phyloP scores from a whole-genome alignment of 1,139 yeast genomes.

The Magnusiomyces suaveolens region DNA sequence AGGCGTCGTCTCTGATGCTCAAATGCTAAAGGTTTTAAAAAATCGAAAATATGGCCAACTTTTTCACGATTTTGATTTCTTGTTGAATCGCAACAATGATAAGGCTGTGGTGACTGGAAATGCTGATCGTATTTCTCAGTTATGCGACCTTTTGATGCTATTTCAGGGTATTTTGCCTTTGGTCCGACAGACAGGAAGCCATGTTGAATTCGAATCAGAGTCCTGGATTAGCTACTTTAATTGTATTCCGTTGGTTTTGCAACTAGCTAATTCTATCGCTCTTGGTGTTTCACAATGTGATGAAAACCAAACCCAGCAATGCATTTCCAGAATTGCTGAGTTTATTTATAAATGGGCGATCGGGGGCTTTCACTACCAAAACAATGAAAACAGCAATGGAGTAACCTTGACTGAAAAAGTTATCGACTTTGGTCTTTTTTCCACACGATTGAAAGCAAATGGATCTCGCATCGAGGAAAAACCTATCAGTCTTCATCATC shows the following conservation, averaged over 20 bases:
- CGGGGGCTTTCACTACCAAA: constrained; percentile 17
- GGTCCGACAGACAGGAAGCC: constrained; percentile 66
- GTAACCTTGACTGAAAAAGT: constrained; percentile 12
- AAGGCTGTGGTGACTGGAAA: constrained; percentile 34
- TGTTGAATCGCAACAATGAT: constrained; percentile 59
- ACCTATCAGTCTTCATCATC: constrained; percentile 66
- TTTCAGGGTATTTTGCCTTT: constrained; percentile 78
- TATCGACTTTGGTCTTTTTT: not conserved
- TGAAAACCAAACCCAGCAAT: constrained; percentile 17
- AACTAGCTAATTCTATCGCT: constrained; percentile 33
- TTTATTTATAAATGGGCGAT: constrained; percentile 27
- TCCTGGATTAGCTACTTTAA: constrained; percentile 78
- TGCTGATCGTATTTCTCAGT: constrained; percentile 34
- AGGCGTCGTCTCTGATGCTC: constrained; percentile 16
- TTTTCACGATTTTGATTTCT: constrained; percentile 73
- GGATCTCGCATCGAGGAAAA: constrained; percentile 35
- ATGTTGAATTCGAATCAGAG: constrained; percentile 84
- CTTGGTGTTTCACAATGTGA: constrained; percentile 25
- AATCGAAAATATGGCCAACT: constrained; percentile 79
- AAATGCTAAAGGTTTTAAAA: constrained; percentile 41
- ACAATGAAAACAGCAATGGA: constrained; percentile 4
- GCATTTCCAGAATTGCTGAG: constrained; percentile 23
- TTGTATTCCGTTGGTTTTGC: constrained; percentile 44
- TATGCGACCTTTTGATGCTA: constrained; percentile 54
- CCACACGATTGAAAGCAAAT: not conserved